Evolutionary conservation across 108 stramenopile genomes (phyloP).

Genomic region (Skeletonema potamos): DNA sequence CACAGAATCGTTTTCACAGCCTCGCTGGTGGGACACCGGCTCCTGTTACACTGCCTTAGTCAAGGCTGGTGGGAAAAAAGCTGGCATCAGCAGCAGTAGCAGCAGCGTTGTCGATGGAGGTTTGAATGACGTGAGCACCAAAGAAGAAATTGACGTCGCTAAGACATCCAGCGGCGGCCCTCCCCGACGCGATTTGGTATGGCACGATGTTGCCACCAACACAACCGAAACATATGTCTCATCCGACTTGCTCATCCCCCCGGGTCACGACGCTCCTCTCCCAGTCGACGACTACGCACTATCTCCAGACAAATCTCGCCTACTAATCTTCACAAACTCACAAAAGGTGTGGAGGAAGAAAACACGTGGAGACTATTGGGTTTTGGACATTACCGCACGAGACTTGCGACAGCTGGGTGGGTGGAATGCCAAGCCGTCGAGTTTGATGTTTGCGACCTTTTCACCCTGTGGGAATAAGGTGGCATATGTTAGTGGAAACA

Average conservation of each 20-base stretch:
- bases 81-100: not conserved
- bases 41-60: conserved; percentile 42
- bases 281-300: conserved; percentile 37
- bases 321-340: conserved; percentile 36
- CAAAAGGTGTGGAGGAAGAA: conserved; percentile 47
- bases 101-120: not conserved
- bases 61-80: not conserved
- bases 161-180: not conserved
- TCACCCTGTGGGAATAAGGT: conserved; percentile 41
- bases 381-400: conserved; percentile 42
- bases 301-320: conserved; percentile 27
- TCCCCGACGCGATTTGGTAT: conserved; percentile 30
- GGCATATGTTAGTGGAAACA: conserved; percentile 32
- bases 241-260: conserved; percentile 34
- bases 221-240: conserved; percentile 36
- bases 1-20: conserved; percentile 35
- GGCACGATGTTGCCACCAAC: conserved; percentile 44
- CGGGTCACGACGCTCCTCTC: conserved; percentile 33
- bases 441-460: conserved; percentile 46
- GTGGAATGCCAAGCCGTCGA: conserved; percentile 31
- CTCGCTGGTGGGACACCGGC: conserved; percentile 46
- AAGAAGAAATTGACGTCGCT: not conserved
- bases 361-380: conserved; percentile 46
- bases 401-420: conserved; percentile 38
- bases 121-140: not conserved